A percentile compares a stretch with the other conserved stretches of the same genome.
These are phyloP conservation scores for Helminthosporium solani DNA, from an alignment of 2,329 filamentous ascomycete genomes.

Conservation along the genomic window DNA sequence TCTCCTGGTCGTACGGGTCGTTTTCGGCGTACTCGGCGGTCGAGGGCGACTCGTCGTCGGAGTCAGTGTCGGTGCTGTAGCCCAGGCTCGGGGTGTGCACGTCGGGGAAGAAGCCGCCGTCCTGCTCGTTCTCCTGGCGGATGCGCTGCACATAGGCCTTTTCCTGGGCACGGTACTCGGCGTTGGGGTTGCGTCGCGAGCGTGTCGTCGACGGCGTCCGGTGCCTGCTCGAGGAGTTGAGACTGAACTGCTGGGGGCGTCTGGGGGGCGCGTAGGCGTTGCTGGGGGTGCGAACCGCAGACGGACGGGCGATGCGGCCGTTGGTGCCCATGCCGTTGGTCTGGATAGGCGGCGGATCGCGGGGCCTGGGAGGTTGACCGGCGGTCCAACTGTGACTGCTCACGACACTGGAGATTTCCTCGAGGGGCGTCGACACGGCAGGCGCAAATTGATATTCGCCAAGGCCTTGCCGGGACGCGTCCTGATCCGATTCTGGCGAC, in stretches of 20 bases:
- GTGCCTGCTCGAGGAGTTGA: slow-evolving; percentile 47
- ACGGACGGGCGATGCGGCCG: slow-evolving; percentile 39
- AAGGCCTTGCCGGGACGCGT: slow-evolving; percentile 52
- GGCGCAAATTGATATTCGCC: slow-evolving; percentile 47
- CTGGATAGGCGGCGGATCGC: slow-evolving; percentile 30
- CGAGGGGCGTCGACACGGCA: slow-evolving; percentile 34
- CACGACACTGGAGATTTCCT: slow-evolving; percentile 32
- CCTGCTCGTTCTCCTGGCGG: slow-evolving; percentile 69
- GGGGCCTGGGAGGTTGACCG: slow-evolving; percentile 22
- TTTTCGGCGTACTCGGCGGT: slow-evolving; percentile 80
- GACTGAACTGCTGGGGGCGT: slow-evolving; percentile 50
- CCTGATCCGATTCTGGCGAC: slow-evolving; percentile 48
- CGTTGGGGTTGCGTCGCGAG: slow-evolving; percentile 62
- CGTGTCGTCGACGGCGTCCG: slow-evolving; percentile 59
- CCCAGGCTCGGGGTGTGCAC: slow-evolving; percentile 67
- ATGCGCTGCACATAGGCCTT: slow-evolving; percentile 92
- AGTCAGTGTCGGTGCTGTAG: slow-evolving; percentile 74
- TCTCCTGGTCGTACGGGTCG: slow-evolving; percentile 87
- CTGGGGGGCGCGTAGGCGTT: slow-evolving; percentile 54
- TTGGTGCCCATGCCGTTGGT: slow-evolving; percentile 19
- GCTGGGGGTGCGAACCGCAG: slow-evolving; percentile 49
- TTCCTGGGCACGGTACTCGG: slow-evolving; percentile 80
- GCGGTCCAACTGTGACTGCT: slow-evolving; percentile 29
- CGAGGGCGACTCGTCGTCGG: slow-evolving; percentile 86
- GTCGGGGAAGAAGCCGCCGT: slow-evolving; percentile 72